A percentile compares a stretch with the other conserved stretches of the same genome.
Evolutionary conservation across 345 rosid species (phyloP).

Genomic region (Eucalyptus microcorys): DNA sequence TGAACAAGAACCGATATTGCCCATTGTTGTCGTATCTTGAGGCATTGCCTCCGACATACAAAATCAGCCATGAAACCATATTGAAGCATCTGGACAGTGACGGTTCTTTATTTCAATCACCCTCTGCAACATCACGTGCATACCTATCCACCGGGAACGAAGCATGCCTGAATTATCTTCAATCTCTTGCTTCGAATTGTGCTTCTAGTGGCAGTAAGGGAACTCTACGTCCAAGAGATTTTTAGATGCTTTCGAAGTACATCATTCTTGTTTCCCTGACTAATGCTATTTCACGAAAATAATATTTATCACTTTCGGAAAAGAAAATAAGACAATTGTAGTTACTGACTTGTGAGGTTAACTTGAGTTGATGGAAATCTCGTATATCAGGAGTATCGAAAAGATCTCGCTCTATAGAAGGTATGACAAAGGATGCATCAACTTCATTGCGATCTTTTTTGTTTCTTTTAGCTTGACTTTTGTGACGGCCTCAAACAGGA

Average conservation of each 20-base stretch:
- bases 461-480: too few species aligned
- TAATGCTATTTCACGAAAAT: neutral
- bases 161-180: slow-evolving; percentile 30
- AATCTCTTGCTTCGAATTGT: slow-evolving; percentile 21
- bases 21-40: slow-evolving; percentile 37
- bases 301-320: neutral
- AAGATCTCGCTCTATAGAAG: neutral
- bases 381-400: neutral
- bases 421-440: neutral
- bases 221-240: neutral
- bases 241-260: neutral
- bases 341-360: too few species aligned
- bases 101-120: slow-evolving; percentile 56
- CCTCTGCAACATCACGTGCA: slow-evolving; percentile 56
- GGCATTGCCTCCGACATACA: slow-evolving; percentile 11
- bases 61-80: slow-evolving; percentile 5
- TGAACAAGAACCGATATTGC: slow-evolving; percentile 7
- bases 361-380: neutral
- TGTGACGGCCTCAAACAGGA: too few species aligned
- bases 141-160: slow-evolving; percentile 39
- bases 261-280: neutral
- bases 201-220: slow-evolving; percentile 25
- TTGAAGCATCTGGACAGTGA: slow-evolving; percentile 5
- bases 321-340: neutral
- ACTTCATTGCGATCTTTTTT: too few species aligned